Base-by-base conservation (phyloP, 2,329 filamentous ascomycete genomes). In the Fusarium gaditjirri region DNA sequence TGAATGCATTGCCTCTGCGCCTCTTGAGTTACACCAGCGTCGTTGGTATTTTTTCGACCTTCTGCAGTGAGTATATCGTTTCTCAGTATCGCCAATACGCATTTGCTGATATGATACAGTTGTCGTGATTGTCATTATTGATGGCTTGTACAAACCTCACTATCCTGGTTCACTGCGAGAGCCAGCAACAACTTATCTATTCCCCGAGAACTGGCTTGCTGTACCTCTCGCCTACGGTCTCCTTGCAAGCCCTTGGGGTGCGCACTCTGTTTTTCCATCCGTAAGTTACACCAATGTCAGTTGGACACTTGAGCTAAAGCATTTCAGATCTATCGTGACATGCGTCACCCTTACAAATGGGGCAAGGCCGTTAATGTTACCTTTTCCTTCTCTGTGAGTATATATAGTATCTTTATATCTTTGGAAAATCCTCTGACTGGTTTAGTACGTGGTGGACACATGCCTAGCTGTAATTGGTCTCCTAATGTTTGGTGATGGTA, bases 401-500 rank as follows among this genome's bases (percentile, higher is more conserved):
- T 41, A 25, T 29, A 17, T 29, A 29, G 17, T 14, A 9, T 31
- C 27, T 31, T 25, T 4, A 16, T 17, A 10, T 29, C 25, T 33
- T 25, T 44, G 9, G 27, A 19, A 27, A 54, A 29, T 31, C 42
- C 19, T 43, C 66, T 76, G 47, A 60, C 36, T 43, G 9, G 11
- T 21, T 41, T 61, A 93, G 90, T 95, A 94, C 80, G 78, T 93
- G 25, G 87, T 98, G 17, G 95, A 98, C 80, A 87, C 92, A 31
- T 88, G 90, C 49, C 94, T 97, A 79, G 95, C 94, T 31, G 88
- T 96, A 47, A 89, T 93, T 16, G 95, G 96, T 42, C 88, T 96
- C 64, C 87, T 98, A 72, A 98, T 99, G 95, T 99, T 98, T 80
- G 95, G 95, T 68, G 93, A 97, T 74, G 87, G 85, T n/a, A 93